Base-by-base conservation (phyloP, 768 basidiomycete genomes). In the Lanmaoa rubissima region DNA sequence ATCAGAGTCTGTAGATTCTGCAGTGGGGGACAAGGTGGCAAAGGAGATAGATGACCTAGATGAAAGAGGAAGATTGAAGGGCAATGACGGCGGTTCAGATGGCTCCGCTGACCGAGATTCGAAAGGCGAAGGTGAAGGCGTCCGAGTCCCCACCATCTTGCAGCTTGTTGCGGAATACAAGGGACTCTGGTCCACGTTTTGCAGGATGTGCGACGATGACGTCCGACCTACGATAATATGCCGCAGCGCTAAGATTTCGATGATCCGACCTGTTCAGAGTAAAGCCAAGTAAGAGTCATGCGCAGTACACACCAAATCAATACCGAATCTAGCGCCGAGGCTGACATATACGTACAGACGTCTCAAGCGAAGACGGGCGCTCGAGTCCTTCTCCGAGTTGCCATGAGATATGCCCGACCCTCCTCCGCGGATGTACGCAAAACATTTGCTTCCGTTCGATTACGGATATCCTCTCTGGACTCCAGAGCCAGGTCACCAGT, bases 401-500 rank as follows among this genome's bases (percentile, higher is more conserved):
- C 28, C 28, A 28, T 28, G 39, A 19, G 28, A 16, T 38, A 58
- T 55, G 57, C n/a, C 44, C 3, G 44, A 56, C 31, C 43, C 54
- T 36, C 58, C 58, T 5, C 60, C 56, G 13, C 52, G 47, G 13
- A 12, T 48, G 16, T 67, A 69, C 54, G 51, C 60, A 11, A 56
- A 51, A 16, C 45, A 51, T 17, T 38, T 58, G 10, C 57, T 56
- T 24, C 58, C 55, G 1, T 19, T 38, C 7, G n/a, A 59, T 7
- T 64, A 62, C 38, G 74, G 74, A 3, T 68, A 67, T 49, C 72
- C 71, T 8, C 60, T 73, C 4, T 73, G 68, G 70, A 61, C 62
- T 21, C 73, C 73, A 12, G 65, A 67, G 19, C 66, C 66, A 3
- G 59, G 68, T 31, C 36, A 43, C 35, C 51, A 48, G 32, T 55